Conservation (phyloP, 78 protist genomes). For the Dictyostelium firmibasis region DNA sequence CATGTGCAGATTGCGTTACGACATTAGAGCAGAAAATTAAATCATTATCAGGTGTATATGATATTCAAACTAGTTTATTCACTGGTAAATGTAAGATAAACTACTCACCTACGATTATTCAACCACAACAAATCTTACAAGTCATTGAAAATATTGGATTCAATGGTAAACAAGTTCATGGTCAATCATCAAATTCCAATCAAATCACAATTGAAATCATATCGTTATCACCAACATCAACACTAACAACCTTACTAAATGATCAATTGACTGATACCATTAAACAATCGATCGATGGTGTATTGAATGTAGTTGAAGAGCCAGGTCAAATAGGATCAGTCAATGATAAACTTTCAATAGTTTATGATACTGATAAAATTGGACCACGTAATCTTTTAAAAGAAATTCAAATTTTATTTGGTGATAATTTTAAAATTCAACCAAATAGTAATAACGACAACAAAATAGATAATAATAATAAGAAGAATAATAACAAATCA, state of each 20-base stretch:
- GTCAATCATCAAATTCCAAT: not conserved
- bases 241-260: not conserved
- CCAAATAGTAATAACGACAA: not conserved
- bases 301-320: not conserved
- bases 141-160: slow-evolving; percentile 11
- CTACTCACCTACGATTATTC: not conserved
- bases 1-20: slow-evolving; percentile 51
- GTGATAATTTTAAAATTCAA: not conserved
- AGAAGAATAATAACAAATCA: not conserved
- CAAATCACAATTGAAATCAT: not conserved
- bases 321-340: not conserved
- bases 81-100: slow-evolving; percentile 15
- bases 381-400: slow-evolving; percentile 40
- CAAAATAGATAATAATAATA: not conserved
- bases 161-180: slow-evolving; percentile 7
- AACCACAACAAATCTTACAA: not conserved
- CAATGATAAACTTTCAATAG: not conserved
- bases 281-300: not conserved
- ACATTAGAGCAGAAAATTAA: slow-evolving; percentile 21
- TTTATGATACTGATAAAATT: slow-evolving; percentile 11
- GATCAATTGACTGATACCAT: not conserved
- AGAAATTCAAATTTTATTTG: not conserved
- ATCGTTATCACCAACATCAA: not conserved
- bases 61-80: slow-evolving; percentile 17
- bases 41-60: slow-evolving; percentile 1